phyloP scores from a whole-genome alignment of 179 eudicot species.

The Pouteria campechiana region DNA sequence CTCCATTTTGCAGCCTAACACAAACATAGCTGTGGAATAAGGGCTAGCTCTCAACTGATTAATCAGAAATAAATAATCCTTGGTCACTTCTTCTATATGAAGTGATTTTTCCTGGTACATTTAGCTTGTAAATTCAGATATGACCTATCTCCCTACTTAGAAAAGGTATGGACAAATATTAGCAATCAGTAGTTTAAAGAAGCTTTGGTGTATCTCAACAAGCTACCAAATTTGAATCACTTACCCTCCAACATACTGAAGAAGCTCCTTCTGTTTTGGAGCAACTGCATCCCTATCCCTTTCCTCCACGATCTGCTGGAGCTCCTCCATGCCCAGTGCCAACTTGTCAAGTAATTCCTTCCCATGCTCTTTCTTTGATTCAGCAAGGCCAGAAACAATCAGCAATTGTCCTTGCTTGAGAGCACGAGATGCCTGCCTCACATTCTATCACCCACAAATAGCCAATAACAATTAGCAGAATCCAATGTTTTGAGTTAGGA shows the following conservation, averaged over 20 bases:
- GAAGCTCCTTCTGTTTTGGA: constrained; percentile 82
- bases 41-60: no score
- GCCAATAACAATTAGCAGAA: constrained; percentile 9
- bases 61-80: no score
- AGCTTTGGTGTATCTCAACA: not conserved
- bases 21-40: no score
- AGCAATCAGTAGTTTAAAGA: constrained; percentile 2
- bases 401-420: constrained; percentile 63
- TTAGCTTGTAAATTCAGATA: no score
- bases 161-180: no score
- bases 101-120: no score
- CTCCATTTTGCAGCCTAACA: no score
- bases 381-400: constrained; percentile 80
- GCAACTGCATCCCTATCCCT: constrained; percentile 71
- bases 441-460: constrained; percentile 39
- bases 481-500: no score
- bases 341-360: constrained; percentile 71
- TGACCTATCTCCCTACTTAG: no score
- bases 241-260: constrained; percentile 84
- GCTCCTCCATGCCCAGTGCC: constrained; percentile 73
- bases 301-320: constrained; percentile 77
- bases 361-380: constrained; percentile 78
- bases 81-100: no score
- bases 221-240: constrained; percentile 7
- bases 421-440: constrained; percentile 81